phyloP scores from a whole-genome alignment of 306 rosid genomes.

The Oemleria cerasiformis region DNA sequence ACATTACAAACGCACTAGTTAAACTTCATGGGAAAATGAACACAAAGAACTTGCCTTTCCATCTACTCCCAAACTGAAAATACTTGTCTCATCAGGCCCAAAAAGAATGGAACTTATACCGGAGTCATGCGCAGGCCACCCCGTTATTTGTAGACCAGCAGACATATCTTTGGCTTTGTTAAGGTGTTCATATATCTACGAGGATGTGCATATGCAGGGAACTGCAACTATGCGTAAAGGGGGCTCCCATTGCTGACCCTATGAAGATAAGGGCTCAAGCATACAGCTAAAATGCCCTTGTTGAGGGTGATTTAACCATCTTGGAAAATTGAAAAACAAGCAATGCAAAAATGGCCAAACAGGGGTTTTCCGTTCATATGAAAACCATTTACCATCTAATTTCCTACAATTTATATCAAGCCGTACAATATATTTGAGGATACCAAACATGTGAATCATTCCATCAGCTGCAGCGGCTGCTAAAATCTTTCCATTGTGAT shows the following conservation, averaged over 20 bases:
- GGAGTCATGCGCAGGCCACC: conserved; percentile 99
- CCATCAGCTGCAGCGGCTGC: conserved; percentile 96
- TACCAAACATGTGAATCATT: conserved; percentile 99
- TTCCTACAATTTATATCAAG: conserved; percentile 14
- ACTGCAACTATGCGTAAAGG: not conserved
- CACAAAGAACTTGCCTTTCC: conserved; percentile 63
- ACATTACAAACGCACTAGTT: conserved; percentile 5
- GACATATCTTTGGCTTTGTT: conserved; percentile 79
- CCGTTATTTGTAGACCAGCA: conserved; percentile 91
- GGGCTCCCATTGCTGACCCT: not conserved
- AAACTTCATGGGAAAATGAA: conserved; percentile 14
- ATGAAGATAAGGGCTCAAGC: not conserved
- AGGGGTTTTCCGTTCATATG: not conserved
- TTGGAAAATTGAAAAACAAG: not conserved
- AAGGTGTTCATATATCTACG: conserved; percentile 37
- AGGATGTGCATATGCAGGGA: not conserved
- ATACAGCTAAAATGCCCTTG: not conserved
- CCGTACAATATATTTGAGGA: conserved; percentile 42
- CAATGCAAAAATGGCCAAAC: not conserved
- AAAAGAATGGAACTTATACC: conserved; percentile 86
- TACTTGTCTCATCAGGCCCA: conserved; percentile 97
- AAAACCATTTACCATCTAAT: conserved; percentile 7
- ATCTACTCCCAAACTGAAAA: conserved; percentile 87
- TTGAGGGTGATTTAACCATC: conserved; percentile 1
- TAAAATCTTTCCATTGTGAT: conserved; percentile 94